Conservation (phyloP, 1,139 yeast species). For the Pichia sp. region DNA sequence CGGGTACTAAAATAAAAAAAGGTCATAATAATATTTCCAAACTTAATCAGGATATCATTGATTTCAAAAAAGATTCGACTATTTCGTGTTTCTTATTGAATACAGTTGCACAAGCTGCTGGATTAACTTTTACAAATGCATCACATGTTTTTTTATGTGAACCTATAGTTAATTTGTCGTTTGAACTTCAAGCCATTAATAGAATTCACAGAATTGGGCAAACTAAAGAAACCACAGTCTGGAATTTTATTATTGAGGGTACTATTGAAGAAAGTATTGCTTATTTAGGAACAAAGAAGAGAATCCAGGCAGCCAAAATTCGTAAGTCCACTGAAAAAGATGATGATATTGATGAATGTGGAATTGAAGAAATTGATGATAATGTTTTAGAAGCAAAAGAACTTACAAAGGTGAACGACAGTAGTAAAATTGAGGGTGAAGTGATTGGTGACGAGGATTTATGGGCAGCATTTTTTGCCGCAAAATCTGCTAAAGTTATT, state of each 20-base stretch:
- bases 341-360: slow-evolving; percentile 1
- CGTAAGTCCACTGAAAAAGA: slow-evolving; percentile 11
- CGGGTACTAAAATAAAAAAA: background rate
- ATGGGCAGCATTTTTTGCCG: slow-evolving; percentile 54
- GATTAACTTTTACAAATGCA: slow-evolving; percentile 84
- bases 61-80: slow-evolving; percentile 56
- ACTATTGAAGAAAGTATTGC: slow-evolving; percentile 90
- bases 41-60: slow-evolving; percentile 42
- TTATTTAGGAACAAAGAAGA: slow-evolving; percentile 45
- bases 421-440: slow-evolving; percentile 50
- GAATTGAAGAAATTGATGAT: slow-evolving; percentile 29
- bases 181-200: slow-evolving; percentile 87
- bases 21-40: slow-evolving; percentile 6
- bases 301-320: slow-evolving; percentile 35
- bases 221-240: slow-evolving; percentile 67
- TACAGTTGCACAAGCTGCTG: slow-evolving; percentile 85
- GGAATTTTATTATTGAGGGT: slow-evolving; percentile 81
- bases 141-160: slow-evolving; percentile 86
- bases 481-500: slow-evolving; percentile 22
- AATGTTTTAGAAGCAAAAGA: slow-evolving; percentile 35
- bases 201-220: slow-evolving; percentile 94
- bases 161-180: slow-evolving; percentile 81
- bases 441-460: slow-evolving; percentile 48
- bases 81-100: slow-evolving; percentile 81
- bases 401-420: slow-evolving; percentile 33